Percentiles rank a stretch among this genome's conserved stretches.
Evolutionary conservation across 1,284 basidiomycete genomes (phyloP).

Genomic region (Caloboletus inedulis): DNA sequence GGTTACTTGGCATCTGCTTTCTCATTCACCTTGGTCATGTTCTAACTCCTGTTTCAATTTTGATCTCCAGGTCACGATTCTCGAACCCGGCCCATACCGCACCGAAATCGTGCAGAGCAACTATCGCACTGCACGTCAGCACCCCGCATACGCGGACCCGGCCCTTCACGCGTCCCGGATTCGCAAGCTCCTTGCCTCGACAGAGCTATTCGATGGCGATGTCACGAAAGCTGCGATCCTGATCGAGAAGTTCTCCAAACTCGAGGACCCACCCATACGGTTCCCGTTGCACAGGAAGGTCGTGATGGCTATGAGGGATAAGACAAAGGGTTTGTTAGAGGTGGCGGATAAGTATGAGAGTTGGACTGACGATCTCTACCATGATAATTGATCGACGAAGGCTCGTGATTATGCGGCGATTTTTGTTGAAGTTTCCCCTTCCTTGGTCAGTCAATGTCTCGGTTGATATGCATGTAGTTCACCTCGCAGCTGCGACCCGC

Average conservation of each 20-base stretch:
- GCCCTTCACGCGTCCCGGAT: not conserved
- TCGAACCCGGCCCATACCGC: slow-evolving; percentile 26
- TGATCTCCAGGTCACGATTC: slow-evolving; percentile 18
- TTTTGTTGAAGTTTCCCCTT: not conserved
- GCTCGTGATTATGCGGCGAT: not conserved
- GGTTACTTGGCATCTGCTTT: slow-evolving; percentile 1
- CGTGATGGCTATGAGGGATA: slow-evolving; percentile 15
- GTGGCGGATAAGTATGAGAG: slow-evolving; percentile 19
- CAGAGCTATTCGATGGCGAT: slow-evolving; percentile 13
- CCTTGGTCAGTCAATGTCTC: not conserved
- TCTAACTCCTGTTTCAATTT: not conserved
- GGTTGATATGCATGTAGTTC: not conserved
- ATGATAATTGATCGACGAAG: not conserved
- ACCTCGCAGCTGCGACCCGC: not conserved
- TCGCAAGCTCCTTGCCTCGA: slow-evolving; percentile 1
- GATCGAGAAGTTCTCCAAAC: slow-evolving; percentile 18
- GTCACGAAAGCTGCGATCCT: slow-evolving; percentile 14
- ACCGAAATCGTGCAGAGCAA: slow-evolving; percentile 15
- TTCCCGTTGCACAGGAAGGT: slow-evolving; percentile 20
- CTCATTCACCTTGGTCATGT: not conserved
- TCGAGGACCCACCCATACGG: slow-evolving; percentile 21
- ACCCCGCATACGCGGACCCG: slow-evolving; percentile 24
- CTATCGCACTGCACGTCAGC: slow-evolving; percentile 1
- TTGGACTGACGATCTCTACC: slow-evolving; percentile 23
- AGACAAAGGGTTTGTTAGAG: slow-evolving; percentile 18